Conservation (phyloP, 108 stramenopile species). For the Fragilariopsis cylindrus region DNA sequence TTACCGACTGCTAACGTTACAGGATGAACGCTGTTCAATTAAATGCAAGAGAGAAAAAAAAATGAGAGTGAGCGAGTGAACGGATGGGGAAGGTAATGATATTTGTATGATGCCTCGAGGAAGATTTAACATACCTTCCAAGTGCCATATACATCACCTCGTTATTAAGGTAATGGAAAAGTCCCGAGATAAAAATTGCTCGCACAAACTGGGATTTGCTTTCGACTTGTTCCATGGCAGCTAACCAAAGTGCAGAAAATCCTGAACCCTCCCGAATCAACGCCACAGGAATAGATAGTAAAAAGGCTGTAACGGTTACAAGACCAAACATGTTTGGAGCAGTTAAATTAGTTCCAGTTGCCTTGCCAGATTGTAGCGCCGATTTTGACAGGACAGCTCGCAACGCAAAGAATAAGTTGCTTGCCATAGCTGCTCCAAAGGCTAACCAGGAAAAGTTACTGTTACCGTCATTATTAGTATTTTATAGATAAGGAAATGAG, state of each 20-base stretch:
- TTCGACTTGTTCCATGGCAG: conserved; percentile 35
- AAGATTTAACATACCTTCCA: conserved; percentile 11
- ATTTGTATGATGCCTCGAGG: too few relatives aligned
- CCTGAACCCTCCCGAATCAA: conserved; percentile 61
- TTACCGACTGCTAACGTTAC: conserved; percentile 96
- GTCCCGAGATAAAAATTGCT: conserved; percentile 74
- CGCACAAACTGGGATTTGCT: conserved; percentile 38
- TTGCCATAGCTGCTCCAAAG: conserved; percentile 88
- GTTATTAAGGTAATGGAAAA: conserved; percentile 95
- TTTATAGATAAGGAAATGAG: too few relatives aligned
- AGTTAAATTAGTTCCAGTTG: conserved; percentile 65
- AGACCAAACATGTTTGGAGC: conserved; percentile 91
- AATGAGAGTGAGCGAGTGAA: too few relatives aligned
- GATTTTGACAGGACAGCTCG: conserved; percentile 88
- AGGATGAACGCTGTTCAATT: conserved; percentile 71
- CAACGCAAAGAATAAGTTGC: conserved; percentile 89
- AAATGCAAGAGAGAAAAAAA: too few relatives aligned
- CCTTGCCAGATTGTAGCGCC: conserved; percentile 56
- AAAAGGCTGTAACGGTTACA: conserved; percentile 80
- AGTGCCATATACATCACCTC: conserved; percentile 96
- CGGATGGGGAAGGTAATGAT: too few relatives aligned
- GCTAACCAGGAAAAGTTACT: conserved; percentile 85
- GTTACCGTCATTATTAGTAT: too few relatives aligned
- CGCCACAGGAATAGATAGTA: conserved; percentile 75
- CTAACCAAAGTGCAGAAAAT: conserved; percentile 48